Evolutionary conservation across 805 yeast species (phyloP), one percentile per base, ranked within the genome.

Genomic region (Sugiyamaella qingdaonensis): DNA sequence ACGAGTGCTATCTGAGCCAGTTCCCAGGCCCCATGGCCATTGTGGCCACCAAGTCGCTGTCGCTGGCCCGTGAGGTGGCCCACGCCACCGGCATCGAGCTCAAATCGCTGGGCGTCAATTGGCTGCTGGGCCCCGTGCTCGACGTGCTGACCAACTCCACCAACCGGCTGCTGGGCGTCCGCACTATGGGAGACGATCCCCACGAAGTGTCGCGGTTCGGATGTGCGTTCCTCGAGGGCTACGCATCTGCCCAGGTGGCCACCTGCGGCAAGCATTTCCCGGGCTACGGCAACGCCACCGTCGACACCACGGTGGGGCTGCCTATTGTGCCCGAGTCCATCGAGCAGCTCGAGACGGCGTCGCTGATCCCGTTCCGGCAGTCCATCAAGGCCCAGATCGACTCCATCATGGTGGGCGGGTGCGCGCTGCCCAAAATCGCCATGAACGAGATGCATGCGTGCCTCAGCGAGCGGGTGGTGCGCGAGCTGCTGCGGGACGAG

Each of bases 1-100:
- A 82, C 62, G 73, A 76, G 9, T 73, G 73, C 9, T 69, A 66
- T 53, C 64, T 81, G 18, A 76, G 81, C 9, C 85, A 81, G 62
- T 80, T 78, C 59, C 86, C 86, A 0, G 81, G 85, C 3, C 83
- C 84, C 27, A 81, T 82, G 86, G 85, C 82, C 2, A 64, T 81
- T 19, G 78, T 80, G 2, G 84, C 85, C 18, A 73, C 83, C 0
- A 78, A 78, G 10, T 76, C 78, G 51, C 61, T 69, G 10, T 75
- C 74, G 4, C 62, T 80, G 55, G 81, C 79, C 8, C 76, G 76
- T 55, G 71, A 80, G 42, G 77, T 80, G 1, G 76, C 77, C 52
- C 73, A 76, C 42, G 86, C 85, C 1, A 62, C 81, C 9, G 84
- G 84, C 0, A 58, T 62, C 14, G 84, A 82, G 59, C 69, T 81